Percentiles rank a stretch among this genome's conserved stretches.
These are phyloP conservation scores for Diplodia intermedia DNA, from an alignment of 2,329 filamentous ascomycete genomes.

Conservation along the genomic window DNA sequence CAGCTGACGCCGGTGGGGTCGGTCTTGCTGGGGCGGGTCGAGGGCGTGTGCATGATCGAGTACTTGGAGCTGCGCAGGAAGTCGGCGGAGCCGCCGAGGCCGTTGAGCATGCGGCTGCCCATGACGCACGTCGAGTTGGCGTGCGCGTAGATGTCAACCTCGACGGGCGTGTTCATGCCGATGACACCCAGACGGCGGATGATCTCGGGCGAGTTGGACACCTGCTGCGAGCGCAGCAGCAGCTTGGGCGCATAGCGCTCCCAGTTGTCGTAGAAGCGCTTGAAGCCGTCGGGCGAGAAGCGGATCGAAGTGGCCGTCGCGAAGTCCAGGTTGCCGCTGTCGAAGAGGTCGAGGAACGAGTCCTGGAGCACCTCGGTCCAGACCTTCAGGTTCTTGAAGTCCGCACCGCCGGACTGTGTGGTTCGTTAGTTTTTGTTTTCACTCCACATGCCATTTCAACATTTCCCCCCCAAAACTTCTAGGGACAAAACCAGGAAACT, in stretches of 20 bases:
- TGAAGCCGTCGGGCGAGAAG: constrained; percentile 89
- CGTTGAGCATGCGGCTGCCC: constrained; percentile 87
- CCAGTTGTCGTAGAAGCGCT: constrained; percentile 89
- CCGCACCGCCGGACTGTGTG: constrained; percentile 64
- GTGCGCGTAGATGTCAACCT: constrained; percentile 94
- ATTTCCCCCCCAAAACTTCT: neutral
- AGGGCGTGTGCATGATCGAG: constrained; percentile 92
- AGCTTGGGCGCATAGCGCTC: constrained; percentile 80
- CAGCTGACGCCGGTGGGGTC: constrained; percentile 83
- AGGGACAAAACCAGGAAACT: constrained; percentile 24
- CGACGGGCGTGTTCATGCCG: constrained; percentile 93
- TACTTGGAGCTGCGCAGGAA: constrained; percentile 82
- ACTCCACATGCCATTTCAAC: neutral
- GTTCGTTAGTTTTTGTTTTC: constrained; percentile 25
- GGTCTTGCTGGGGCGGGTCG: constrained; percentile 77
- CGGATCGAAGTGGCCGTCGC: constrained; percentile 89
- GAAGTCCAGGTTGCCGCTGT: constrained; percentile 85
- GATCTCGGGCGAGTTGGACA: constrained; percentile 89
- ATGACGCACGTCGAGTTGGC: constrained; percentile 91
- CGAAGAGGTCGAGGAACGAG: constrained; percentile 91
- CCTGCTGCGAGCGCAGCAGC: constrained; percentile 83
- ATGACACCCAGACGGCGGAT: constrained; percentile 87
- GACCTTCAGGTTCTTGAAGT: constrained; percentile 87
- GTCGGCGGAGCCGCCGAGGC: constrained; percentile 80
- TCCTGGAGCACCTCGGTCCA: constrained; percentile 96